Evolutionary conservation across 768 basidiomycete species (phyloP).

Genomic region (Hysterangium stoloniferum): DNA sequence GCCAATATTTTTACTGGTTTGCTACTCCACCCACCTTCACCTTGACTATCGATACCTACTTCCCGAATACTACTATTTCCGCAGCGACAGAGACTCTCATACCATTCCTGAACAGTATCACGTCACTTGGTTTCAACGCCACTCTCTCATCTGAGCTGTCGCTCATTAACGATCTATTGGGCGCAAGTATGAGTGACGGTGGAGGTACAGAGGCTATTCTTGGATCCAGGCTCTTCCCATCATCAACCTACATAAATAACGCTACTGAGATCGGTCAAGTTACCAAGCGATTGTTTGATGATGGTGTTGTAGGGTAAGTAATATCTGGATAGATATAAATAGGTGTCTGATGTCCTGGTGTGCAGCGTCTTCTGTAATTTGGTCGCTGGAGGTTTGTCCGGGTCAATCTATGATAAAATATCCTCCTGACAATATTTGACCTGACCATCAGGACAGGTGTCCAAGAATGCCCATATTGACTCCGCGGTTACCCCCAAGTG

Average conservation of each 20-base stretch:
- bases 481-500: slow-evolving; percentile 30
- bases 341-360: no score
- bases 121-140: slow-evolving; percentile 11
- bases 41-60: slow-evolving; percentile 11
- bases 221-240: slow-evolving; percentile 10
- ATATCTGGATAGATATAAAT: no score
- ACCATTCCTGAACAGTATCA: slow-evolving; percentile 19
- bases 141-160: background rate
- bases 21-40: background rate
- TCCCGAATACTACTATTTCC: slow-evolving; percentile 17
- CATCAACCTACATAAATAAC: background rate
- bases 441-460: slow-evolving; percentile 26
- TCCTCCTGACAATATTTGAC: no score
- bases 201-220: slow-evolving; percentile 4
- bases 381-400: slow-evolving; percentile 12
- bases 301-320: background rate
- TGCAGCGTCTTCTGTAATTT: slow-evolving; percentile 1
- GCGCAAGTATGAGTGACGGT: background rate
- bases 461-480: slow-evolving; percentile 26
- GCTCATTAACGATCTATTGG: background rate
- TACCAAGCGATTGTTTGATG: background rate
- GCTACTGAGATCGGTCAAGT: slow-evolving; percentile 1
- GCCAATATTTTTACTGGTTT: slow-evolving; percentile 14
- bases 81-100: slow-evolving; percentile 14
- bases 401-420: no score